These are phyloP conservation scores for Coemansia sp. DNA, from an alignment of 192 early-diverging fungal species.

Conservation along the genomic window DNA sequence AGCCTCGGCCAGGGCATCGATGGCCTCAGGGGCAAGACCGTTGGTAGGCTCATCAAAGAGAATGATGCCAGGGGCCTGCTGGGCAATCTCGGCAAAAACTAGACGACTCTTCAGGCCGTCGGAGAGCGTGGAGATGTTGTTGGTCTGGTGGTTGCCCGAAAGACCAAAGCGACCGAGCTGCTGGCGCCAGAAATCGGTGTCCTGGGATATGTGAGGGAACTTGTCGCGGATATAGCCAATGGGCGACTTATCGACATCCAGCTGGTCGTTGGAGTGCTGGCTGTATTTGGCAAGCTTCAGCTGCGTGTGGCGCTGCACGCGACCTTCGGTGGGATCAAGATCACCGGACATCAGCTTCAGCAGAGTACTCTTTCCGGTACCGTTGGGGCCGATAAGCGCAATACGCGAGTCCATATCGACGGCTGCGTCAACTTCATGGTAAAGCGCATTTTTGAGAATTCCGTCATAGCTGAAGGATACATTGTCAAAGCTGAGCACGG, in stretches of 20 bases:
- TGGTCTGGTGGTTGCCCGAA: conserved; percentile 89
- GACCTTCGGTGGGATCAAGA: conserved; percentile 79
- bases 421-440: conserved; percentile 87
- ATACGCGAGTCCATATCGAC: conserved; percentile 99
- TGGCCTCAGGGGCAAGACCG: conserved; percentile 89
- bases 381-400: conserved; percentile 95
- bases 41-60: conserved; percentile 95
- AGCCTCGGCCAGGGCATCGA: conserved; percentile 92
- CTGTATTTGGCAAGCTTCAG: conserved; percentile 96
- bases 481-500: conserved; percentile 90
- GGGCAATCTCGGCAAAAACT: conserved; percentile 70
- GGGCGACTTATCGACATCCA: conserved; percentile 81
- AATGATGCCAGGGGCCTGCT: conserved; percentile 79
- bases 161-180: conserved; percentile 92
- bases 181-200: conserved; percentile 88
- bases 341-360: conserved; percentile 96
- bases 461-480: conserved; percentile 93
- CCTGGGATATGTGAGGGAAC: conserved; percentile 81
- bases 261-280: conserved; percentile 97
- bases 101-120: conserved; percentile 96
- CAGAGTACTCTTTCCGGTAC: conserved; percentile 94
- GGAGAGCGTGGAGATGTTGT: conserved; percentile 82
- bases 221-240: conserved; percentile 88
- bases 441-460: conserved; percentile 78
- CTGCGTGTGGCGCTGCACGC: conserved; percentile 85